A percentile compares a stretch with the other conserved stretches of the same genome.
Evolutionary conservation across 2,329 filamentous ascomycete genomes (phyloP).

Genomic region (Exophiala calicioides): DNA sequence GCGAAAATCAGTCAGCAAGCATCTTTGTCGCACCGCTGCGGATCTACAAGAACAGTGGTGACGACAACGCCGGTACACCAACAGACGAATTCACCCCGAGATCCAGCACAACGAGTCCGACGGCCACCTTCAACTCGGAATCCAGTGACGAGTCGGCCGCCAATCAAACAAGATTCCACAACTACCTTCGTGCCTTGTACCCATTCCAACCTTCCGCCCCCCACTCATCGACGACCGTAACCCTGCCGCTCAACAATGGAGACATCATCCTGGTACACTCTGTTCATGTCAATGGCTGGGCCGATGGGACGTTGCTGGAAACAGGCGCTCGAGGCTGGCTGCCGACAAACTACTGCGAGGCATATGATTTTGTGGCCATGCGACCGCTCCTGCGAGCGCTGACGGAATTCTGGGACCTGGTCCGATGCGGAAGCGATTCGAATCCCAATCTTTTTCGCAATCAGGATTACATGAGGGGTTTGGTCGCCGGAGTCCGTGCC

Average conservation of each 20-base stretch:
- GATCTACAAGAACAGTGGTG: slow-evolving; percentile 25
- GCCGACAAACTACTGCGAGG: slow-evolving; percentile 96
- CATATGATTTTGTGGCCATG: slow-evolving; percentile 88
- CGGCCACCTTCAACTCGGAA: slow-evolving; percentile 10
- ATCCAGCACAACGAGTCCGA: slow-evolving; percentile 3
- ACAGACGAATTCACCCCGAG: slow-evolving; percentile 25
- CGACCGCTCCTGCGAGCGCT: slow-evolving; percentile 80
- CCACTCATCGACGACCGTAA: slow-evolving; percentile 81
- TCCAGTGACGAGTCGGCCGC: slow-evolving; percentile 47
- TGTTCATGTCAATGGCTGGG: slow-evolving; percentile 97
- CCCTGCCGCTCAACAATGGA: slow-evolving; percentile 81
- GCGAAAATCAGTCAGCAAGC: slow-evolving; percentile 22
- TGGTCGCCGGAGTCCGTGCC: slow-evolving; percentile 89
- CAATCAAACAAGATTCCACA: slow-evolving; percentile 74
- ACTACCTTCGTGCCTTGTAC: slow-evolving; percentile 92
- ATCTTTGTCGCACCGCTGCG: slow-evolving; percentile 34
- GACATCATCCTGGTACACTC: slow-evolving; percentile 94
- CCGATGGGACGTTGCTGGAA: slow-evolving; percentile 85
- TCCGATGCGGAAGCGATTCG: slow-evolving; percentile 73
- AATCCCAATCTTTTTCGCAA: slow-evolving; percentile 80
- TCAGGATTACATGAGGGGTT: slow-evolving; percentile 90
- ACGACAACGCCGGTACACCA: slow-evolving; percentile 10
- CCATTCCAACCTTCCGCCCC: slow-evolving; percentile 80
- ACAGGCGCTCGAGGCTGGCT: slow-evolving; percentile 91
- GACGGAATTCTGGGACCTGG: slow-evolving; percentile 87